A percentile compares a stretch with the other conserved stretches of the same genome.
Conservation (phyloP, 1,284 basidiomycete genomes). For the Leccinum laetum region DNA sequence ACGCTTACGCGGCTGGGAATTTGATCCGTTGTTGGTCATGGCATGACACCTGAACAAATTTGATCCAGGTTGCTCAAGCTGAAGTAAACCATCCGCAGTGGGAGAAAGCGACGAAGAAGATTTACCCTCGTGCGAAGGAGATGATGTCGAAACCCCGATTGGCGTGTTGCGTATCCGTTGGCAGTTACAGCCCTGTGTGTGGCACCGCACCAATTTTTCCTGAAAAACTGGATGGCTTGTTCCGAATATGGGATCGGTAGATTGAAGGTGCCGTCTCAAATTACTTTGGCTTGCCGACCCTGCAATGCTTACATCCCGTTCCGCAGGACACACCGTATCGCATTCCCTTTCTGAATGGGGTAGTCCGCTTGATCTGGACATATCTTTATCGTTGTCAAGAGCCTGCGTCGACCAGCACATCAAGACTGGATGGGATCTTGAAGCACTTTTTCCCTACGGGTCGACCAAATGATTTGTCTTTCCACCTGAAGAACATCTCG, state of each 20-base stretch:
- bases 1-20: constrained; percentile 64
- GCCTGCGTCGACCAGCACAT: constrained; percentile 72
- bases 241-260: constrained; percentile 74
- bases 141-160: constrained; percentile 90
- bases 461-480: constrained; percentile 51
- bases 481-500: constrained; percentile 75
- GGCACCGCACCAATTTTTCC: constrained; percentile 84
- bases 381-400: constrained; percentile 95
- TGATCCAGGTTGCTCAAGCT: constrained; percentile 81
- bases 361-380: constrained; percentile 88
- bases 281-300: neutral
- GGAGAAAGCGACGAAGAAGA: constrained; percentile 88
- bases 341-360: constrained; percentile 79
- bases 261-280: constrained; percentile 61
- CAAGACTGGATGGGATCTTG: constrained; percentile 78
- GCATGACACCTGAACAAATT: constrained; percentile 3
- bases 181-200: constrained; percentile 86
- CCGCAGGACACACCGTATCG: constrained; percentile 76
- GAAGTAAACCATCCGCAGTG: constrained; percentile 96
- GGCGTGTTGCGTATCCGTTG: constrained; percentile 86
- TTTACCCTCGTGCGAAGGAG: constrained; percentile 82
- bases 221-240: constrained; percentile 78
- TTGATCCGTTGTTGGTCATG: neutral
- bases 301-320: neutral
- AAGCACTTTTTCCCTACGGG: constrained; percentile 82